Evolutionary conservation across 768 basidiomycete species (phyloP), one percentile per base, ranked within the genome.

Genomic region (Boletus patriciae): DNA sequence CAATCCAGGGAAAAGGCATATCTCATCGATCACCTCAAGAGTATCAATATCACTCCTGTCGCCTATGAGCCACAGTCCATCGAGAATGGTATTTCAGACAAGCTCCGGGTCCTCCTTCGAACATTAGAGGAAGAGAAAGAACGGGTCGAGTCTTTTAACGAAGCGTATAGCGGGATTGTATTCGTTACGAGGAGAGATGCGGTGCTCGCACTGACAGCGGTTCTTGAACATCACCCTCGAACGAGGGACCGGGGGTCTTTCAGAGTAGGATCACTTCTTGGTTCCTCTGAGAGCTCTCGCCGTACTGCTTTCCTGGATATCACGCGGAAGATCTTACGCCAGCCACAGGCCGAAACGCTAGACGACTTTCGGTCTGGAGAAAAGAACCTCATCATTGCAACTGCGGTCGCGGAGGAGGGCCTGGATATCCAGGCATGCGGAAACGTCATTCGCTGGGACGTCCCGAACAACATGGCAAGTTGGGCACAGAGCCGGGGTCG

Each of bases 401-500:
- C 92, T 0, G 75, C 86, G 1, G 90, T 94, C 3, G 92, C 92
- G 0, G 92, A 94, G 65, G 92, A 94, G 68, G 92, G 91, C 0
- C 79, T 94, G 31, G 92, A 94, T 62, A 90, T 88, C 44, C 88
- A 85, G 64, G 86, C 87, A 4, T 94, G 91, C 66, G 85, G 88
- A 10, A 84, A 85, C 52, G 90, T 94, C 56, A 83, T 92, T 47
- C 84, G 91, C 16, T 93, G 91, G 81, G 89, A 94, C 62, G 75
- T 90, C 0, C 74, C 74, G 19, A 92, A 91, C 65, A 70, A 72
- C 46, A 90, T 91, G 83, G 86, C 82, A 19, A 87, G 88, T 49
- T 94, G 91, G 86, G 82, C 85, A 1, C 92, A 94, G 70, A 91
- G 89, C 60, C 76, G 91, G 40, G 92, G 92, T 1, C 76, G 92